Conservation (phyloP, 179 eudicot species). For the Carnegiea gigantea region DNA sequence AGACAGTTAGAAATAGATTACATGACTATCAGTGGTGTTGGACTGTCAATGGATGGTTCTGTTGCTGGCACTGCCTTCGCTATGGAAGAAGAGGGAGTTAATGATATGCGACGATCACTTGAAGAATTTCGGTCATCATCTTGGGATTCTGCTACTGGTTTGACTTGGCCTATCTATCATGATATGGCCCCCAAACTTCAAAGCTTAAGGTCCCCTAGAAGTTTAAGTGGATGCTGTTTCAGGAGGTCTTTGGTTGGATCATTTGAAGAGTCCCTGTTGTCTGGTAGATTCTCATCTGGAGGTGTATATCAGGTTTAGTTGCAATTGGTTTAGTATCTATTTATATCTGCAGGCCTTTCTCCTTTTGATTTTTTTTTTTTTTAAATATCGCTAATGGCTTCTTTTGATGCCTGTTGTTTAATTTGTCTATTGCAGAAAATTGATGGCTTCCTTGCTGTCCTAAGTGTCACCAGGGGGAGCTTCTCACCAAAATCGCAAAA, state of each 20-base stretch:
- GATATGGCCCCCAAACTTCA: constrained; percentile 28
- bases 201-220: constrained; percentile 35
- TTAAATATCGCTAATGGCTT: not conserved
- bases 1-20: constrained; percentile 38
- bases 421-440: constrained; percentile 46
- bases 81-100: constrained; percentile 43
- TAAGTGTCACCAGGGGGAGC: constrained; percentile 64
- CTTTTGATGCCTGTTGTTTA: constrained; percentile 2
- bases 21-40: constrained; percentile 32
- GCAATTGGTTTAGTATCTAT: not conserved
- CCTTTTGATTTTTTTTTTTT: not conserved
- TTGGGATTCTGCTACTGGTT: constrained; percentile 37
- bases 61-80: constrained; percentile 30
- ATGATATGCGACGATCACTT: constrained; percentile 31
- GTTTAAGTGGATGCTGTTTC: constrained; percentile 40
- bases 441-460: constrained; percentile 79
- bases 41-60: constrained; percentile 30
- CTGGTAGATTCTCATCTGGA: constrained; percentile 64
- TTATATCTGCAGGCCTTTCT: not conserved
- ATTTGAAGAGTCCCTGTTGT: constrained; percentile 83
- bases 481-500: constrained; percentile 81
- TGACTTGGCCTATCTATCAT: constrained; percentile 41
- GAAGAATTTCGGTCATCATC: constrained; percentile 39
- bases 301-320: constrained; percentile 52
- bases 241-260: constrained; percentile 83